Evolutionary conservation across 1,284 basidiomycete species (phyloP), one percentile per base, ranked within the genome.

Genomic region (Microbotryomycetes sp.): DNA sequence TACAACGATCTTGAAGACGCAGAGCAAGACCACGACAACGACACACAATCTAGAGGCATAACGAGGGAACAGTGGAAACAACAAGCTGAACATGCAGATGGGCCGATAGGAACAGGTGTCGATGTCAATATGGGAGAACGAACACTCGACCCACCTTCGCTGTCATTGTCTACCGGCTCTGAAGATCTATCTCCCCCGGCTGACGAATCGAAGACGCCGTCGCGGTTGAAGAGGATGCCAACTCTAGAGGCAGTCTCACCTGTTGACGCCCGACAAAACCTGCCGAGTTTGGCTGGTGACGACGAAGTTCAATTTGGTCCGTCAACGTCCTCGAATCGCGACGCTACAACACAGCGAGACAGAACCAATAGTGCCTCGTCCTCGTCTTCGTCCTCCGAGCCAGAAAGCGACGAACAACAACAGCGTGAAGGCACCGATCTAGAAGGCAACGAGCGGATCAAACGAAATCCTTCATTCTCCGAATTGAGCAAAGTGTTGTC

Each of bases 251-350:
- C 15, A 9, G 22, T 9, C n/a, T 5, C 32, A 25, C 47, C 22
- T 53, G 19, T 42, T 42, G 36, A 42, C 36, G 36, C 36, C 19
- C 36, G 36, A 9, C 9, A 12, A 19, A 42, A 42, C 19, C 19
- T 42, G 22, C 23, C 52, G 29, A 42, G n/a, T 54, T 30, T 54
- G 52, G 42, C 49, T 36, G 56, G 62, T 25, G 48, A 32, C n/a
- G n/a, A 56, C 42, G 53, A 64, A n/a, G 46, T 32, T 26, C 29
- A 30, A 22, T 23, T 47, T n/a, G 14, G 42, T 4, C 46, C 47
- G 30, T 19, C 19, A n/a, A 36, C 25, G 28, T 15, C 29, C 25
- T 36, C 22, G 26, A 60, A 49, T n/a, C 12, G 19, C 9, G 36
- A 42, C 36, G 12, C 36, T 9, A 9, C 9, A 42, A 19, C 36